Conservation (phyloP, 1,284 basidiomycete species). For the Psilocybe mexicana region DNA sequence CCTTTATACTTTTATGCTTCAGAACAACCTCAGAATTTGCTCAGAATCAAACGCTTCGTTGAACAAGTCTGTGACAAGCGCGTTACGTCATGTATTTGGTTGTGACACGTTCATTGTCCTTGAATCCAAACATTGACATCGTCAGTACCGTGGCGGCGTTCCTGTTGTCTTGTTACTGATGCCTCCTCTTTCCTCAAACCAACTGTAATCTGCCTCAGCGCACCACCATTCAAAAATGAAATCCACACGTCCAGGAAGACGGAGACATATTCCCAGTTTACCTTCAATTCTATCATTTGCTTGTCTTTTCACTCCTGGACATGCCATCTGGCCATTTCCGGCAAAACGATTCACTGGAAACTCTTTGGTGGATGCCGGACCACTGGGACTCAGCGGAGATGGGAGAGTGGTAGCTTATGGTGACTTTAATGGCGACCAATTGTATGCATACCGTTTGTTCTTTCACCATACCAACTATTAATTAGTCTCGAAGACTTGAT, state of each 20-base stretch:
- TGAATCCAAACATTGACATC: constrained; percentile 7
- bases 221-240: constrained; percentile 13
- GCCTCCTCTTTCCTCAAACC: neutral
- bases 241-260: constrained; percentile 21
- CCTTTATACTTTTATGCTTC: too few relatives aligned
- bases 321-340: constrained; percentile 77
- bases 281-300: constrained; percentile 11
- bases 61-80: too few relatives aligned
- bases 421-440: constrained; percentile 95
- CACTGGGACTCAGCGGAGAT: constrained; percentile 74
- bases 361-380: constrained; percentile 78
- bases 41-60: too few relatives aligned
- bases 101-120: constrained; percentile 5
- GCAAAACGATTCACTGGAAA: constrained; percentile 87
- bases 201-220: constrained; percentile 1
- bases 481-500: constrained; percentile 63
- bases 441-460: constrained; percentile 52
- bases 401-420: constrained; percentile 86
- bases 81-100: neutral
- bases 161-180: neutral
- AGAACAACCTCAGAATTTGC: too few relatives aligned
- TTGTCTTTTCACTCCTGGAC: constrained; percentile 20
- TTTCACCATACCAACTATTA: neutral
- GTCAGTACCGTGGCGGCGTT: neutral
- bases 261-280: constrained; percentile 16